Evolutionary conservation across 352 stramenopile genomes (phyloP).

Genomic region (Globisporangium canariense): DNA sequence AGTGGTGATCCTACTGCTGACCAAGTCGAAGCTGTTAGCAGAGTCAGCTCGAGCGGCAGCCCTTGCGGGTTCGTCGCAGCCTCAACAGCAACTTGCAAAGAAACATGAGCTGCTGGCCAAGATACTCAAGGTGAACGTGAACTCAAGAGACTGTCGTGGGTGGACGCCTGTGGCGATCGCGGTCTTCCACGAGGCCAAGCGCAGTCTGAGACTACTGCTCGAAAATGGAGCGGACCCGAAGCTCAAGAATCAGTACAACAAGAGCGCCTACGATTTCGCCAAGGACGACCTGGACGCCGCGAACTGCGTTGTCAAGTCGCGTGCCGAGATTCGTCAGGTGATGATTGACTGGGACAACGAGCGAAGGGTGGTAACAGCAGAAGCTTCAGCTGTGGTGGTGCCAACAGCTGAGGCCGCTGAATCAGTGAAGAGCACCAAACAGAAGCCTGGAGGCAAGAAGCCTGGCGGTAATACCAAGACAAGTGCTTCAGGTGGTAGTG

Average conservation of each 20-base stretch:
- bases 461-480: neutral
- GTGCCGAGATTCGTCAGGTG: slow-evolving; percentile 66
- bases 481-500: neutral
- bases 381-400: neutral
- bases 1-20: slow-evolving; percentile 55
- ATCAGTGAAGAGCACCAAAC: neutral
- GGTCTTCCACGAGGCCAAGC: slow-evolving; percentile 87
- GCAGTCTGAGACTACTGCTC: slow-evolving; percentile 60
- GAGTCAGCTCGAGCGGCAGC: slow-evolving; percentile 25
- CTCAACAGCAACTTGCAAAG: slow-evolving; percentile 26
- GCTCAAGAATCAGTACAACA: slow-evolving; percentile 90
- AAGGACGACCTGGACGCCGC: slow-evolving; percentile 88
- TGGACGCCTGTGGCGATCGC: slow-evolving; percentile 85
- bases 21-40: slow-evolving; percentile 50
- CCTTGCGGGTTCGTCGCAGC: slow-evolving; percentile 16
- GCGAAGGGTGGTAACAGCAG: slow-evolving; percentile 20
- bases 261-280: slow-evolving; percentile 86
- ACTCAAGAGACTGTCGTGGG: slow-evolving; percentile 73
- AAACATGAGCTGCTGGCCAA: slow-evolving; percentile 37
- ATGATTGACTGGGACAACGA: slow-evolving; percentile 68
- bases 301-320: slow-evolving; percentile 75
- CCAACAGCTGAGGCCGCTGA: neutral
- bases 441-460: slow-evolving; percentile 8
- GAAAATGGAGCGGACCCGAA: slow-evolving; percentile 76
- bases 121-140: slow-evolving; percentile 64